A percentile compares a stretch with the other conserved stretches of the same genome.
phyloP scores from a whole-genome alignment of 331 rosid species.

The Malus hybrid region DNA sequence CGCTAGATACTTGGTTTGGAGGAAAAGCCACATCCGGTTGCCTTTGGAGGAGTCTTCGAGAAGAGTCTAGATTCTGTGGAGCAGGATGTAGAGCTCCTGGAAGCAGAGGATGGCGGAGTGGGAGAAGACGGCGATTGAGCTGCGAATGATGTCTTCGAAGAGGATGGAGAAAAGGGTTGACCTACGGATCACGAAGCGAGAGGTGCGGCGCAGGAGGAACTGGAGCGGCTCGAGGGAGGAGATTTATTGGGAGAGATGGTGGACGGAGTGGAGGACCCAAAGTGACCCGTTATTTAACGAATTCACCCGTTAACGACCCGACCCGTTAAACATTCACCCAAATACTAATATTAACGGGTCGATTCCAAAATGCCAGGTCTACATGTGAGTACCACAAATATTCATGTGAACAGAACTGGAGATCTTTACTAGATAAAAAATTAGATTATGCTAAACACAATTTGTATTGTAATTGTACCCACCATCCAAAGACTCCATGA shows the following conservation, averaged over 20 bases:
- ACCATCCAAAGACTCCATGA: background rate
- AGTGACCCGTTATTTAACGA: too few relatives aligned
- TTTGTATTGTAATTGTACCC: background rate
- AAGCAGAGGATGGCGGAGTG: constrained; percentile 52
- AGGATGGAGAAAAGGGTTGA: constrained; percentile 38
- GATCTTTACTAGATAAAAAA: background rate
- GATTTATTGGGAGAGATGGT: too few relatives aligned
- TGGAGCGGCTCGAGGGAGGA: too few relatives aligned
- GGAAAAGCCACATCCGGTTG: constrained; percentile 55
- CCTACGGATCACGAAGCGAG: too few relatives aligned
- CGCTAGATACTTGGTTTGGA: constrained; percentile 44
- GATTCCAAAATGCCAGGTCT: too few relatives aligned
- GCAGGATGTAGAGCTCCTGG: constrained; percentile 65
- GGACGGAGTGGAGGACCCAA: too few relatives aligned
- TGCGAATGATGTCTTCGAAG: constrained; percentile 46
- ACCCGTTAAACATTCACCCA: too few relatives aligned
- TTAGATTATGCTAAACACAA: too few relatives aligned
- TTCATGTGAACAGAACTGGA: background rate
- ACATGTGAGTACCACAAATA: background rate
- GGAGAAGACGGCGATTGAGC: background rate
- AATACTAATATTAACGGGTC: too few relatives aligned
- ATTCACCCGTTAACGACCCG: too few relatives aligned
- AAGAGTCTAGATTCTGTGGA: constrained; percentile 59
- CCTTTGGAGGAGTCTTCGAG: constrained; percentile 57
- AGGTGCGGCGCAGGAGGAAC: too few relatives aligned